Base-by-base conservation (phyloP, 139 green algal species). In the Tetratostichococcus sp. region DNA sequence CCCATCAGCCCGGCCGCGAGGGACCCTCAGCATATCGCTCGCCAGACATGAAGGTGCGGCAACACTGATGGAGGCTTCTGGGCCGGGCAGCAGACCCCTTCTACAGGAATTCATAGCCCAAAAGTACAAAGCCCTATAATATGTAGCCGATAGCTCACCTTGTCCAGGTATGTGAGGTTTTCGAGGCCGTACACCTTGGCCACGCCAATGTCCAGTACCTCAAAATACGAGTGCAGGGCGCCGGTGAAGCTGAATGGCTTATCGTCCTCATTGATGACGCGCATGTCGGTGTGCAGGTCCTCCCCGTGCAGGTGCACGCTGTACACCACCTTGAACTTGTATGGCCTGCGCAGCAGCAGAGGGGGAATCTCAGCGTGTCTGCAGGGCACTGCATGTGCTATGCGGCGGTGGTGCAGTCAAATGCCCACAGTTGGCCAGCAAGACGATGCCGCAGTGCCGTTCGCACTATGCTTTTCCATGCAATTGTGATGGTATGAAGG, bases 181-280 rank as follows among this genome's bases (percentile, higher is more conserved):
- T 88, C 83, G 28, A 96, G 84, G 30, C 93, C 92, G 86, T 72
- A 57, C 25, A 82, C 72, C 6, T 33, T 72, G 35, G 81, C 73
- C 76, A 89, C 88, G 28, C 82, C 76, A 25, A 96, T 85, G 71
- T 87, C 84, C 35, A 89, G 80, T 23, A 98, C 94, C 81, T 95
- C 90, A 72, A 98, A 92, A 90, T 98, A 98, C 31, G 87, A 90
- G 91, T 99, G 96, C 75, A 99, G 86, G 1, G 94, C 94, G 22
- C 92, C 89, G 22, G 93, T 97, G 89, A 99, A 99, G 21, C 89
- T 77, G 75, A 98, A 97, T 11, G 87, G 57, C 76, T 88, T 76
- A 68, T 91, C 85, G 69, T 82, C 89, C 0, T 84, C 94, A 91
- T 98, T 99, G 71, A 93, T 84, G 21, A 99, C 87, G 28, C 86